A percentile compares a stretch with the other conserved stretches of the same genome.
Evolutionary conservation across 2,329 filamentous ascomycete species (phyloP).

Genomic region (Nectriaceae sp.): DNA sequence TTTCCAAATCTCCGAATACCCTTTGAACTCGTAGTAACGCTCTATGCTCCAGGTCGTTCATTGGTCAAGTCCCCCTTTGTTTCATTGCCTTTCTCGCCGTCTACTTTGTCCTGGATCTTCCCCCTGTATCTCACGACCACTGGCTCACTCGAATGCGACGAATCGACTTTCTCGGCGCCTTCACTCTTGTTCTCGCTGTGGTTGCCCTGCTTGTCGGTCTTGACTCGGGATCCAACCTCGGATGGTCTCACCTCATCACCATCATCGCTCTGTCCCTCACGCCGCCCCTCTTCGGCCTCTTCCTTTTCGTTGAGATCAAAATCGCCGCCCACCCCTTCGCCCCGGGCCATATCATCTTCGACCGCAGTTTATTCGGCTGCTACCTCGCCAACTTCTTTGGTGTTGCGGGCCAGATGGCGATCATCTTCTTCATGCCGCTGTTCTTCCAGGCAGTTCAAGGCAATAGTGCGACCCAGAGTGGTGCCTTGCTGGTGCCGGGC

Average conservation of each 20-base stretch:
- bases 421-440: slow-evolving; percentile 73
- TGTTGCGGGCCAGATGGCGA: slow-evolving; percentile 57
- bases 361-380: slow-evolving; percentile 64
- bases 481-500: slow-evolving; percentile 66
- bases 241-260: slow-evolving; percentile 63
- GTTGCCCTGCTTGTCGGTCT: slow-evolving; percentile 68
- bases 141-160: slow-evolving; percentile 67
- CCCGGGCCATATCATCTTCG: slow-evolving; percentile 72
- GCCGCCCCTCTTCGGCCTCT: slow-evolving; percentile 62
- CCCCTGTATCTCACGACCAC: slow-evolving; percentile 60
- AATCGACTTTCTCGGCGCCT: slow-evolving; percentile 74
- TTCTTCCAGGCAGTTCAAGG: slow-evolving; percentile 75
- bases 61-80: slow-evolving; percentile 70
- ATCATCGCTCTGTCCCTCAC: slow-evolving; percentile 58
- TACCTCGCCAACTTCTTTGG: slow-evolving; percentile 75
- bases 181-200: slow-evolving; percentile 65
- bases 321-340: slow-evolving; percentile 73
- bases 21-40: background rate
- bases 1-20: background rate
- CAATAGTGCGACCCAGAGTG: slow-evolving; percentile 63
- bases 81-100: slow-evolving; percentile 66
- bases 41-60: slow-evolving; percentile 58
- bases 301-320: slow-evolving; percentile 68
- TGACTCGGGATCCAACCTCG: slow-evolving; percentile 72
- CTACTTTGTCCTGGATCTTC: slow-evolving; percentile 62